Conservation (phyloP, 2,329 filamentous ascomycete genomes). For the Fonsecaea monophora region DNA sequence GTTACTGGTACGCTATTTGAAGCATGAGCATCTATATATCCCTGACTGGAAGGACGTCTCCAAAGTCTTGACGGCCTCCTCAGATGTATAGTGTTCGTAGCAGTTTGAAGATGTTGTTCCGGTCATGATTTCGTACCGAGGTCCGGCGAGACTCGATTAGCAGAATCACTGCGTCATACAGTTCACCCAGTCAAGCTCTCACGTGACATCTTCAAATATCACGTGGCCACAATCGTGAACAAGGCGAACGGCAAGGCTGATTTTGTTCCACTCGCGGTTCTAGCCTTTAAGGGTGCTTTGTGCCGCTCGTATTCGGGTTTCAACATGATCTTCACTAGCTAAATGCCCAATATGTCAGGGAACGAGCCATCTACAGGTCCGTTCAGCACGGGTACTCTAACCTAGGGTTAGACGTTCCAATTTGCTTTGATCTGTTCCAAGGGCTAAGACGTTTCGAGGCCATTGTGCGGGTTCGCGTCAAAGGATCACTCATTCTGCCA, state of each 20-base stretch:
- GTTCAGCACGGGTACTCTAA: slow-evolving; percentile 1
- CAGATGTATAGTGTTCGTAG: background rate
- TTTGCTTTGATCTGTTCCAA: background rate
- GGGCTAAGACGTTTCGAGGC: slow-evolving; percentile 13
- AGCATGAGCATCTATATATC: background rate
- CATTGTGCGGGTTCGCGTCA: slow-evolving; percentile 15
- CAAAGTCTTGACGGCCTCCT: background rate
- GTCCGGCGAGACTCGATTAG: background rate
- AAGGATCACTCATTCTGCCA: too few relatives aligned
- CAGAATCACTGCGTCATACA: background rate
- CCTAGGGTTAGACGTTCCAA: background rate
- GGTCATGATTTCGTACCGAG: background rate
- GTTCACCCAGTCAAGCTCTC: too few relatives aligned
- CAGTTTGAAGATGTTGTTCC: background rate
- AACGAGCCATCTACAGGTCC: background rate
- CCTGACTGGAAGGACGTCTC: background rate
- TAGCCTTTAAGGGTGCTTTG: background rate
- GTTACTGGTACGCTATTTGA: background rate
- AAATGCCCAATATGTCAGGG: background rate
- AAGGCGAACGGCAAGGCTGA: slow-evolving; percentile 31
- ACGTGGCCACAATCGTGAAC: background rate
- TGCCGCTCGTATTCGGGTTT: slow-evolving; percentile 29
- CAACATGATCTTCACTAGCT: background rate
- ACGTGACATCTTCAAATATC: background rate
- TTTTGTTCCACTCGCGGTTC: background rate